phyloP scores from a whole-genome alignment of 345 rosid species.

The Moricandia moricandioides region DNA sequence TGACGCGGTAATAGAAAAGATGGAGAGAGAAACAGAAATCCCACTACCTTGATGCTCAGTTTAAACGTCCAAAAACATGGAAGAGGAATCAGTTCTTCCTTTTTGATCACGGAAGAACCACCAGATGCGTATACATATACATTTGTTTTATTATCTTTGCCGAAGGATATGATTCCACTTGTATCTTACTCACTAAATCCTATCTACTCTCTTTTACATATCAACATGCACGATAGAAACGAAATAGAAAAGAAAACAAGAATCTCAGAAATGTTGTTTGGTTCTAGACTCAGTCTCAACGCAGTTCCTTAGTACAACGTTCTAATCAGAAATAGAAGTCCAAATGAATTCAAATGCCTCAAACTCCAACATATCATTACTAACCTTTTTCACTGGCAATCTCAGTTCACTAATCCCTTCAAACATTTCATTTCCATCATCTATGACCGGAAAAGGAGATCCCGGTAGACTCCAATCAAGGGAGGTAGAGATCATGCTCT shows the following conservation, averaged over 20 bases:
- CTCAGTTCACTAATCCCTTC: constrained; percentile 34
- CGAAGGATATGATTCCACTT: neutral
- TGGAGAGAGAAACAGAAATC: too few species aligned
- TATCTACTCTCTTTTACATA: constrained; percentile 2
- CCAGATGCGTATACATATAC: too few species aligned
- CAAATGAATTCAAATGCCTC: constrained; percentile 42
- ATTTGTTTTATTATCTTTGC: neutral
- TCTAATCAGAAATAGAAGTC: constrained; percentile 36
- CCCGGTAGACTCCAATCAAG: constrained; percentile 46
- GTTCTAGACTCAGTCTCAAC: constrained; percentile 2
- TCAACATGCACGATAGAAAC: neutral
- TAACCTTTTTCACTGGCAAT: constrained; percentile 38
- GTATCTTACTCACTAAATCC: neutral
- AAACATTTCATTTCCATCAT: constrained; percentile 31
- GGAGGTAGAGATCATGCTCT: constrained; percentile 48
- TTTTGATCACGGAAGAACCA: too few species aligned
- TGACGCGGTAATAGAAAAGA: too few species aligned
- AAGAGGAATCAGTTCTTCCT: too few species aligned
- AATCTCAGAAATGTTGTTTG: neutral
- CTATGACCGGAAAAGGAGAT: constrained; percentile 33
- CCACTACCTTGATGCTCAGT: too few species aligned
- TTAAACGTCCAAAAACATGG: too few species aligned
- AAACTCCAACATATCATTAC: constrained; percentile 30
- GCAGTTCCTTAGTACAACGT: neutral
- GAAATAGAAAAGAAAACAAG: neutral